Evolutionary conservation across 345 rosid genomes (phyloP), one percentile per base, ranked within the genome.

Genomic region (Noccaea caerulescens): DNA sequence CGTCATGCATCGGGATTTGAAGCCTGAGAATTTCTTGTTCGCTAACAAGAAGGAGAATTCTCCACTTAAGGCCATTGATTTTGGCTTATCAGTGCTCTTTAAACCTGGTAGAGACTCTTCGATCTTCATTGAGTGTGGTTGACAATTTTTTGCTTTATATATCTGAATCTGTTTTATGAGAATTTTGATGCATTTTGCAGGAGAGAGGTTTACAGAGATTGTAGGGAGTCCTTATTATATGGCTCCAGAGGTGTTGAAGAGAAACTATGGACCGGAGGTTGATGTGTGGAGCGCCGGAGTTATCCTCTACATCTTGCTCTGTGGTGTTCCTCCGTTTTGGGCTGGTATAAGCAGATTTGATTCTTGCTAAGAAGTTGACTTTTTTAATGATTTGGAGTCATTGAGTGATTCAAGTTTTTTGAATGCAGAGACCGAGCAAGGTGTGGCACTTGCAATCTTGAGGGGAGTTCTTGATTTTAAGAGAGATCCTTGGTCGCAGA

Each of bases 221-320:
- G 98, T 92, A 3, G 98, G 98, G 27, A 92, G 98, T 84, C 98
- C 97, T 2, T 90, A 90, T 66, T 88, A 93, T 69, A 93, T 93
- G 98, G 98, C 98, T 7, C 97, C 96, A 8, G 98, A 90, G 67
- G 97, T 90, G 10, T 72, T 93, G 85, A 90, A 83, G 85, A 80
- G 88, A 56, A 90, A 86, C 46, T 93, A 93, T 69, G 98, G 97
- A 42, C 98, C 90, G 1, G 97, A 90, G 82, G 90, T 93, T 67
- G 98, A 93, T 76, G 79, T 93, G 12, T 93, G 97, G 98, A 93
- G 98, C 56, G 96, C 96, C 23, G 98, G 97, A 50, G 97, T 93
- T 51, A 88, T 93, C 58, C 86, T 93, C 58, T 93, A 93, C 64
- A 93, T 93, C 63, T 78, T 93, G 71, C 75, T 88, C 38, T 90